Conservation (phyloP, 2,329 filamentous ascomycete genomes). For the Torrubiellomyces zombiae region DNA sequence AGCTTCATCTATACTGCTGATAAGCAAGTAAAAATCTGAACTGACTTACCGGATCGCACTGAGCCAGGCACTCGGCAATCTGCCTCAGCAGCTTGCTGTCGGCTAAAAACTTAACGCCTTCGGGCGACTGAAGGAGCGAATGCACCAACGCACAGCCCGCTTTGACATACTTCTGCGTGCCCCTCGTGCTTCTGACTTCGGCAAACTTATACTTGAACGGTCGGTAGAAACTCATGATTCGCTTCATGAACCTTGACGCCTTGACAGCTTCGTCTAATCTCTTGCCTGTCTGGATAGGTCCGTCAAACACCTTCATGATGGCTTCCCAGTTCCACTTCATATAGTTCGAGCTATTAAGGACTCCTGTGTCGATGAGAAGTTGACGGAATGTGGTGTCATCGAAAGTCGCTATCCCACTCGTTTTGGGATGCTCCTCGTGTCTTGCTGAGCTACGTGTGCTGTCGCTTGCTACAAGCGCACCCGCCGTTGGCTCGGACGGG, state of each 20-base stretch:
- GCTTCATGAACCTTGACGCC: conserved; percentile 89
- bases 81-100: conserved; percentile 90
- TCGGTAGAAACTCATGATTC: conserved; percentile 84
- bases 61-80: conserved; percentile 86
- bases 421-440: conserved; percentile 41
- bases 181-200: conserved; percentile 75
- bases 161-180: conserved; percentile 84
- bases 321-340: conserved; percentile 97
- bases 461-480: conserved; percentile 23
- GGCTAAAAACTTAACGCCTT: conserved; percentile 70
- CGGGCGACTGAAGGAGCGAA: conserved; percentile 66
- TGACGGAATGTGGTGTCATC: conserved; percentile 49
- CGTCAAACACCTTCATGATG: conserved; percentile 80
- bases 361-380: conserved; percentile 59
- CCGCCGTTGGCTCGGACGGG: conserved; percentile 24
- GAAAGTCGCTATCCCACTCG: conserved; percentile 24
- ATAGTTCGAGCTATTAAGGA: conserved; percentile 78
- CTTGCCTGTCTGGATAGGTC: conserved; percentile 78
- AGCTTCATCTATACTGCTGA: conserved; percentile 6
- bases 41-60: conserved; percentile 64
- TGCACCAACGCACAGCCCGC: conserved; percentile 80
- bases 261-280: conserved; percentile 86
- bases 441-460: conserved; percentile 29
- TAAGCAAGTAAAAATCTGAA: not conserved
- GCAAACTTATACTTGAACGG: conserved; percentile 96